Conservation (phyloP, 2,329 filamentous ascomycete genomes). For the Venturia carpophila region DNA sequence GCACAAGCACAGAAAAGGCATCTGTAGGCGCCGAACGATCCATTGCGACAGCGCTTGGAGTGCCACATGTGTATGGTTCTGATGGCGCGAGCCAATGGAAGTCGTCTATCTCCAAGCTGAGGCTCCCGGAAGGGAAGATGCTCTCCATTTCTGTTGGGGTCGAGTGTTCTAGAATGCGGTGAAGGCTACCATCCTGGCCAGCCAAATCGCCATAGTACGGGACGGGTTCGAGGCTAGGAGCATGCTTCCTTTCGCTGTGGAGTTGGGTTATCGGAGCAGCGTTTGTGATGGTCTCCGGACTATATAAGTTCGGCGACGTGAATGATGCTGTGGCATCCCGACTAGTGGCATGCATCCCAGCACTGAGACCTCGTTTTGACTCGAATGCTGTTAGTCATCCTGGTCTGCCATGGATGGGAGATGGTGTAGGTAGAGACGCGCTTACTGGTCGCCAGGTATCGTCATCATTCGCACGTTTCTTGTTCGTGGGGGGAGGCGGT, state of each 20-base stretch:
- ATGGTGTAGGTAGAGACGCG: too few relatives aligned
- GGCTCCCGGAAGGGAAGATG: conserved; percentile 9
- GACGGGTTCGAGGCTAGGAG: neutral
- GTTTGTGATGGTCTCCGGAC: conserved; percentile 12
- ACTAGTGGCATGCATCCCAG: neutral
- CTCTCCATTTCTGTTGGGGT: conserved; percentile 9
- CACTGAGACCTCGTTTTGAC: conserved; percentile 10
- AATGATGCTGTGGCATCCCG: neutral
- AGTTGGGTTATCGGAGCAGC: neutral
- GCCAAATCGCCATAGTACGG: conserved; percentile 8
- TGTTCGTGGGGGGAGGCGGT: neutral
- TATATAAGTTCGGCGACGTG: conserved; percentile 14
- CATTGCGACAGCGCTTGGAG: neutral
- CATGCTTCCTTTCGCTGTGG: neutral
- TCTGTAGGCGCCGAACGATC: neutral
- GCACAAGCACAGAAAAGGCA: neutral
- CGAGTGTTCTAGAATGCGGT: conserved; percentile 1
- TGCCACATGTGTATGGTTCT: conserved; percentile 8
- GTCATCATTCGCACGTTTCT: conserved; percentile 11
- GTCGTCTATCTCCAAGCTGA: conserved; percentile 17
- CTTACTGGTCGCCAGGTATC: conserved; percentile 13
- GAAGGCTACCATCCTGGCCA: neutral
- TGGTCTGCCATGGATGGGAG: too few relatives aligned
- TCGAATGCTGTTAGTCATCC: neutral
- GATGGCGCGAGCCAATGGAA: conserved; percentile 17